Base-by-base conservation (phyloP, 306 rosid species). In the Senna siamea region DNA sequence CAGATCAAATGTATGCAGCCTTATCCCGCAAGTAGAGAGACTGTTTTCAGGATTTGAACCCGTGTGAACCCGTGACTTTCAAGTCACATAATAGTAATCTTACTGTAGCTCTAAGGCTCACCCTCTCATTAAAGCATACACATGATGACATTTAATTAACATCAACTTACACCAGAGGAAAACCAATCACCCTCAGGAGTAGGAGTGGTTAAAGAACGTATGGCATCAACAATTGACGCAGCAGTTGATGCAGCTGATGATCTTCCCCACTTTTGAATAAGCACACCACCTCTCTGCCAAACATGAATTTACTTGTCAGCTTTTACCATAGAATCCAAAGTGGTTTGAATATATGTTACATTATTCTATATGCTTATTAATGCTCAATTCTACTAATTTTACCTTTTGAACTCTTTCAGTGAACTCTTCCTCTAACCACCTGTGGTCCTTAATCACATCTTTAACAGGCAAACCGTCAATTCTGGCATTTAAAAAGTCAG, bases 121-220 rank as follows among this genome's bases (percentile, higher is more conserved):
- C n/a, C n/a, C n/a, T n/a, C n/a, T n/a, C n/a, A n/a, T n/a, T n/a
- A n/a, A n/a, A n/a, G n/a, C n/a, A n/a, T n/a, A n/a, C n/a, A n/a
- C n/a, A n/a, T n/a, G n/a, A n/a, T n/a, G n/a, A n/a, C n/a, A n/a
- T n/a, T 65, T 58, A 74, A 51, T 44, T 40, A 66, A 63, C 11
- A 66, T 14, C 17, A 78, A 87, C 96, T 88, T 88, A 91, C 99
- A 51, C 92, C 99, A 44, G 95, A 75, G 59, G 96, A 94, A 92
- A 94, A 92, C 99, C 99, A 94, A 78, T 94, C 95, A 47, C 99
- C 97, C 86, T 94, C 80, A 2, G 96, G 96, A 72, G 99, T 94
- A 8, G 97, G 97, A 78, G 81, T 94, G 69, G 92, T 41, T 81
- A 94, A 76, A 62, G 99, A 92, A 62, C 89, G 82, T 1, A 94